Evolutionary conservation across 2,329 filamentous ascomycete species (phyloP), one percentile per base, ranked within the genome.

Genomic region (Aspergillus chevalieri): DNA sequence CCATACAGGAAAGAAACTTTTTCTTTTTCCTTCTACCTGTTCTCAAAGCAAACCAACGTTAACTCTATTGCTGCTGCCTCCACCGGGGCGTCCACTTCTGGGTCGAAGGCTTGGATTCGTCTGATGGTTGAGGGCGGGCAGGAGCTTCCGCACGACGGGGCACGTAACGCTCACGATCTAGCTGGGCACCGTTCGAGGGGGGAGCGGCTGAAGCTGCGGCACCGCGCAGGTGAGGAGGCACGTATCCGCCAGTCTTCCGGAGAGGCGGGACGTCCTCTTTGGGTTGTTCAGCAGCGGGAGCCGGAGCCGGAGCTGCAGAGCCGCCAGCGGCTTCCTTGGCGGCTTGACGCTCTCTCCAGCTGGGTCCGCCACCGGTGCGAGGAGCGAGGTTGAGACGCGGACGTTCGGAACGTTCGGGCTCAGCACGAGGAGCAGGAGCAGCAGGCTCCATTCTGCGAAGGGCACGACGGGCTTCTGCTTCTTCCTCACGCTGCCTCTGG

Each of bases 401-500:
- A 51, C 80, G 76, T 48, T 57, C 65, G 43, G 70, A 66, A 54
- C 81, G 75, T 49, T 73, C 66, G 22, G 79, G 76, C 33, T 80
- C 76, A 47, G 74, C 67, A 53, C 76, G 75, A 43, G 74, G 66
- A 52, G 63, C 53, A 55, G 65, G 19, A 26, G 21, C 47, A 53
- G 57, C 54, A 46, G 69, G 52, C 65, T 71, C 57, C 55, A 64
- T 80, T 71, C 82, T 88, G 69, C 82, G 82, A 51, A 79, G 84
- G 63, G 78, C 82, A 68, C 81, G 82, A 60, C 86, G 83, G 57
- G 86, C 86, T 71, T 91, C 83, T 14, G 89, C 91, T 69, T 95
- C 91, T 61, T 93, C 90, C 70, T 95, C 91, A 68, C 88, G 84
- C 65, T 89, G 82, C 60, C 82, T 83, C 73, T 96, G 92, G 59